phyloP scores from a whole-genome alignment of 2,329 filamentous ascomycete genomes.

The Allantophomopsis lycopodina region DNA sequence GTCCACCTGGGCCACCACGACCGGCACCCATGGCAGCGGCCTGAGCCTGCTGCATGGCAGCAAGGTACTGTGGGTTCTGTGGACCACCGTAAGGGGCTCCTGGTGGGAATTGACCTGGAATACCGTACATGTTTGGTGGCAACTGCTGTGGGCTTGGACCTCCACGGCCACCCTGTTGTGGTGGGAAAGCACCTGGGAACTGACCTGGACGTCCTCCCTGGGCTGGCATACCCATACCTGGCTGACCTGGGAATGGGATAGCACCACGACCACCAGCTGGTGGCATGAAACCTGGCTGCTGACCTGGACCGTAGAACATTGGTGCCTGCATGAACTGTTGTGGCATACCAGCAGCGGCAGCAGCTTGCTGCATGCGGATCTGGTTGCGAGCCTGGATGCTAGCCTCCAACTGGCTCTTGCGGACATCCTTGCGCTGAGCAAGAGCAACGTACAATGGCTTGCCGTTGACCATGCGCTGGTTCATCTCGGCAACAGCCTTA shows the following conservation, averaged over 20 bases:
- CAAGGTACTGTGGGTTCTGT: constrained; percentile 66
- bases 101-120: constrained; percentile 69
- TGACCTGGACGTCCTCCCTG: constrained; percentile 76
- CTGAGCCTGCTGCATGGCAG: constrained; percentile 69
- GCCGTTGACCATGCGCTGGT: constrained; percentile 95
- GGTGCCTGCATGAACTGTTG: constrained; percentile 78
- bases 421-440: constrained; percentile 98
- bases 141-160: constrained; percentile 73
- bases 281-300: constrained; percentile 58
- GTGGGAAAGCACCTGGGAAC: constrained; percentile 68
- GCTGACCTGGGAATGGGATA: constrained; percentile 49
- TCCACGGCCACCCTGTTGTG: constrained; percentile 78
- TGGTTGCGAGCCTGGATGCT: constrained; percentile 99
- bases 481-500: constrained; percentile 99
- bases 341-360: constrained; percentile 78
- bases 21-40: constrained; percentile 31
- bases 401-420: constrained; percentile 97
- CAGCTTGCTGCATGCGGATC: constrained; percentile 94
- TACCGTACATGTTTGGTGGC: constrained; percentile 73
- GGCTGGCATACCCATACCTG: constrained; percentile 52
- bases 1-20: constrained; percentile 26
- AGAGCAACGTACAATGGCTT: constrained; percentile 98
- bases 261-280: constrained; percentile 38
- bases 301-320: constrained; percentile 82
- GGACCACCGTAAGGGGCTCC: constrained; percentile 67